Evolutionary conservation across 2,329 filamentous ascomycete genomes (phyloP), one percentile per base, ranked within the genome.

Genomic region (Colletotrichum simmondsii): DNA sequence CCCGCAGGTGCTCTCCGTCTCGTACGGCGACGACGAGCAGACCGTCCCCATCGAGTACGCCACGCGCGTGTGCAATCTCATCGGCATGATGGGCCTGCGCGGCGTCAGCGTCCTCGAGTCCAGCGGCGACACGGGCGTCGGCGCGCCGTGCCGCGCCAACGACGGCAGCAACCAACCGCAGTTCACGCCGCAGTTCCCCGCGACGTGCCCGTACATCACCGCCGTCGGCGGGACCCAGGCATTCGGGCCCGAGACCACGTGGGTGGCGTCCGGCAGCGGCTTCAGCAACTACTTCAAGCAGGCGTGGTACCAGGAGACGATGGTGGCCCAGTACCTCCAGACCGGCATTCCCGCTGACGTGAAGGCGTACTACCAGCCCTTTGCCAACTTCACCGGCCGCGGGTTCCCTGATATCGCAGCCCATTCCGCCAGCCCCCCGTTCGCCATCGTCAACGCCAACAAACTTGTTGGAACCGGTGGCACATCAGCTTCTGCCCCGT

Each of bases 21-120:
- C 91, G 0, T 94, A 94, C 76, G 91, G 89, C n/a, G 92, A 93
- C 74, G 85, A 90, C 54, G 92, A 93, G 80, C 90, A 90, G 79
- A 89, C 86, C 2, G 85, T 93, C 0, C 91, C 92, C 0, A 78
- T 81, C 19, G 83, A 85, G 7, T 93, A 92, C 77, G 87, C 90
- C 5, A 83, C 84, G 57, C 83, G 86, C 16, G 88, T 89, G 4
- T 93, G 92, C 82, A 85, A 85, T 76, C 83, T 90, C 54, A 91
- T 92, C 73, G 90, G 88, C 5, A 89, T 92, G 77, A 86, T 93
- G 11, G 91, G 90, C 19, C 88, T 88, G 0, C 88, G 91, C 16
- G 92, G 92, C 3, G 88, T 92, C 19, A 88, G 89, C 0, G 83
- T 93, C 12, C 84, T 93, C 66, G 90, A 91, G 78, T 86, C 87